These are phyloP conservation scores for Cyclostephanos invisitatus DNA, from an alignment of 108 stramenopile species.

Conservation along the genomic window DNA sequence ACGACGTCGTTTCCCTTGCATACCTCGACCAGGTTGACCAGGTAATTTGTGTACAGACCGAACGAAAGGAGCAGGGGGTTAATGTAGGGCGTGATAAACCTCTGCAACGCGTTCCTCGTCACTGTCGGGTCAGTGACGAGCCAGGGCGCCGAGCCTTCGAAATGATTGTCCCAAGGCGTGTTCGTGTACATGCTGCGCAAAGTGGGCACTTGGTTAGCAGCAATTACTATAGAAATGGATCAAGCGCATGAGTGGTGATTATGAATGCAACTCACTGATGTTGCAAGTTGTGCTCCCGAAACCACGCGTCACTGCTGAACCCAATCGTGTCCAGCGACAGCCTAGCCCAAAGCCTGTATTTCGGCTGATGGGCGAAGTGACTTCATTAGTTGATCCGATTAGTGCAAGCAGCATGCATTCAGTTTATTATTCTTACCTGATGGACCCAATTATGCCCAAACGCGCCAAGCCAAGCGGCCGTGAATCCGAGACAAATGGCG, in stretches of 20 bases:
- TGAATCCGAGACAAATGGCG: conserved; percentile 17
- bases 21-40: conserved; percentile 10
- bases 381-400: too few species aligned
- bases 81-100: conserved; percentile 11
- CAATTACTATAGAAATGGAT: too few species aligned
- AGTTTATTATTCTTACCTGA: too few species aligned
- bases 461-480: conserved; percentile 23
- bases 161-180: conserved; percentile 31
- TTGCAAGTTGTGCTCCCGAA: conserved; percentile 26
- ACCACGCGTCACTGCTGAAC: conserved; percentile 22
- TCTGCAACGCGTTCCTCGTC: conserved; percentile 12
- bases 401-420: too few species aligned
- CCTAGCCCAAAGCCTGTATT: conserved; percentile 18
- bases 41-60: conserved; percentile 19
- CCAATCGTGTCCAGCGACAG: conserved; percentile 22
- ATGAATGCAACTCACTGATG: conserved; percentile 6
- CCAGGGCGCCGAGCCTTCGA: conserved; percentile 18
- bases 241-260: too few species aligned
- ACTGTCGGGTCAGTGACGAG: conserved; percentile 24
- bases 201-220: neutral
- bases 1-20: conserved; percentile 21
- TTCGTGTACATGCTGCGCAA: conserved; percentile 23
- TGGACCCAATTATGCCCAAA: conserved; percentile 32
- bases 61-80: conserved; percentile 25
- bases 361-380: too few species aligned